Evolutionary conservation across 768 basidiomycete species (phyloP).

Genomic region (Punctularia strigosozonata): DNA sequence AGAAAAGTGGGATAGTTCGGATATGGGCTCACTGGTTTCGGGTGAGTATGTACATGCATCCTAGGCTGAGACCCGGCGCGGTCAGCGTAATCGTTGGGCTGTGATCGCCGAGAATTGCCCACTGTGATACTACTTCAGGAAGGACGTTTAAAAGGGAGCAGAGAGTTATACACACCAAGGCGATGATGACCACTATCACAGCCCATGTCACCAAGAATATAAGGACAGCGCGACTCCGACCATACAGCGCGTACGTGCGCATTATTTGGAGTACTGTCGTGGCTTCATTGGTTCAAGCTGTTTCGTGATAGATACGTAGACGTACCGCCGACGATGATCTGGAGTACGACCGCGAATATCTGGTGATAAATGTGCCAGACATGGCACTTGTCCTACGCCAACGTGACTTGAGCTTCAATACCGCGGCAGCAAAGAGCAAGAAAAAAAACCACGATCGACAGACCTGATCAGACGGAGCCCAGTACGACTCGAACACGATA

Average conservation of each 20-base stretch:
- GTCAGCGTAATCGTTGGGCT: too few relatives aligned
- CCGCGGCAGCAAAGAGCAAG: too few relatives aligned
- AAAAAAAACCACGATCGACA: too few relatives aligned
- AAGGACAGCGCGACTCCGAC: constrained; percentile 20
- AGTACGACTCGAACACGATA: constrained; percentile 23
- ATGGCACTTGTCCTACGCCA: too few relatives aligned
- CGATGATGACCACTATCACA: constrained; percentile 13
- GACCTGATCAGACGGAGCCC: too few relatives aligned
- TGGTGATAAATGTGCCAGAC: constrained; percentile 25
- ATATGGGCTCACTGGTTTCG: neutral
- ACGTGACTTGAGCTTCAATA: too few relatives aligned
- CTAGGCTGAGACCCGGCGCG: neutral
- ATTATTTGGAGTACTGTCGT: too few relatives aligned
- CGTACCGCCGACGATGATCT: constrained; percentile 20
- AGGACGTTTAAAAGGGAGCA: too few relatives aligned
- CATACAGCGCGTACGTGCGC: constrained; percentile 32
- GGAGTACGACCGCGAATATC: constrained; percentile 21
- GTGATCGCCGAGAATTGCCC: neutral
- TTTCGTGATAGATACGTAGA: neutral
- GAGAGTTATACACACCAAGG: constrained; percentile 19
- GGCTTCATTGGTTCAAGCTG: too few relatives aligned
- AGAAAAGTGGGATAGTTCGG: neutral
- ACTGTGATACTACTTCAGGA: neutral
- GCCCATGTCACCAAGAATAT: constrained; percentile 16
- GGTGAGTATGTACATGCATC: too few relatives aligned